A percentile compares a stretch with the other conserved stretches of the same genome.
Conservation (phyloP, 1,284 basidiomycete genomes). For the Sporisorium iseilematis-ciliati region DNA sequence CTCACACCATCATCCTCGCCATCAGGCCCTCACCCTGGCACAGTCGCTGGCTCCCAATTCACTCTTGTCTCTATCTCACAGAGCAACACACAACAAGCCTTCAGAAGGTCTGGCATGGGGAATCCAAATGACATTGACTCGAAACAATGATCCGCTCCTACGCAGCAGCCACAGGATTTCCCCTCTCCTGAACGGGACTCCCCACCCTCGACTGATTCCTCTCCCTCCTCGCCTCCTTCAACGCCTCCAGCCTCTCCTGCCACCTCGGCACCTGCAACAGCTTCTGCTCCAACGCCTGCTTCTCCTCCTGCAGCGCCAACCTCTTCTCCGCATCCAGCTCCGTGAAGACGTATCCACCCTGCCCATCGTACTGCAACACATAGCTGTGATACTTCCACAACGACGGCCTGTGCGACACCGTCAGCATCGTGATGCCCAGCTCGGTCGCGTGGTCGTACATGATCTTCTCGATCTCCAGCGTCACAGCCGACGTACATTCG, state of each 20-base stretch:
- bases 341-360: conserved; percentile 78
- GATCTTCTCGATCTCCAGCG: conserved; percentile 87
- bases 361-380: conserved; percentile 78
- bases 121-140: background rate
- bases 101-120: background rate
- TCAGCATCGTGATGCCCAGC: conserved; percentile 69
- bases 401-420: conserved; percentile 75
- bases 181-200: conserved; percentile 30
- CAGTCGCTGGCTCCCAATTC: background rate
- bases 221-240: conserved; percentile 71
- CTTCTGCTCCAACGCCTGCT: conserved; percentile 71
- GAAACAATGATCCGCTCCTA: background rate
- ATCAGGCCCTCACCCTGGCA: conserved; percentile 6
- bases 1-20: conserved; percentile 9
- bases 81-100: background rate
- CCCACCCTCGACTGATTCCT: conserved; percentile 18
- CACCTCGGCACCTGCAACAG: conserved; percentile 79
- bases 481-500: conserved; percentile 94
- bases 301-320: conserved; percentile 92
- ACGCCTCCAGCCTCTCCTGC: conserved; percentile 80
- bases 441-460: conserved; percentile 95
- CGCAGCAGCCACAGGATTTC: conserved; percentile 22
- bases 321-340: conserved; percentile 91
- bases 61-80: background rate
- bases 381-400: conserved; percentile 93